Evolutionary conservation across 179 eudicot species (phyloP).

Genomic region (Silene noctiflora): DNA sequence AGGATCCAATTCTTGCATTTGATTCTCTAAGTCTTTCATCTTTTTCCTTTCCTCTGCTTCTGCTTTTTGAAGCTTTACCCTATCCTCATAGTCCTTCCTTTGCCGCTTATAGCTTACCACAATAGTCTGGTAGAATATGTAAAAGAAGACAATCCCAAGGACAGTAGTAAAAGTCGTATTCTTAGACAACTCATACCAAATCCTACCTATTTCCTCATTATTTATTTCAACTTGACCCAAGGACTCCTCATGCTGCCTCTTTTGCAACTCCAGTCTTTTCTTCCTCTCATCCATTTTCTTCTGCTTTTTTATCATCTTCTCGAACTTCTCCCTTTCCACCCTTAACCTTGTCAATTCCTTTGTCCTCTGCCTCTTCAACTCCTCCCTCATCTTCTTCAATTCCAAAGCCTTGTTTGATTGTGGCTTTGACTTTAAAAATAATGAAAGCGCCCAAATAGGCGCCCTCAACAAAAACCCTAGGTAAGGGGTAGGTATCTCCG

Average conservation of each 20-base stretch:
- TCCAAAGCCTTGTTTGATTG: constrained; percentile 67
- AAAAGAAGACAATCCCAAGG: constrained; percentile 65
- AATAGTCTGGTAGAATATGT: constrained; percentile 61
- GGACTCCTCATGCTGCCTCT: constrained; percentile 43
- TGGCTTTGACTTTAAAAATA: constrained; percentile 44
- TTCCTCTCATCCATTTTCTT: constrained; percentile 57
- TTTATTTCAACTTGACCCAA: constrained; percentile 40
- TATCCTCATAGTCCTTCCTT: constrained; percentile 88
- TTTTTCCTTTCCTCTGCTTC: constrained; percentile 91
- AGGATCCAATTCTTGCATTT: constrained; percentile 50
- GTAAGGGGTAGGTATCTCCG: constrained; percentile 67
- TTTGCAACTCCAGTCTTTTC: constrained; percentile 47
- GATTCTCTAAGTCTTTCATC: constrained; percentile 74
- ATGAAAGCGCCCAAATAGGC: constrained; percentile 42
- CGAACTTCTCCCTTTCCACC: constrained; percentile 55
- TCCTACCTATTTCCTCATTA: constrained; percentile 31
- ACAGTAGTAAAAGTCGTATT: constrained; percentile 53
- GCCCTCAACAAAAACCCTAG: constrained; percentile 56
- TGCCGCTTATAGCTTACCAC: constrained; percentile 67
- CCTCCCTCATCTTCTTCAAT: constrained; percentile 67
- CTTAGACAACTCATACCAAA: constrained; percentile 56
- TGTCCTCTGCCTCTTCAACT: constrained; percentile 45
- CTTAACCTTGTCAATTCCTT: constrained; percentile 48
- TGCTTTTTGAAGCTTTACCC: constrained; percentile 83
- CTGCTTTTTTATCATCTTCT: constrained; percentile 51